Evolutionary conservation across 2,329 filamentous ascomycete genomes (phyloP), one percentile per base, ranked within the genome.

Genomic region (Calycina herbarum): DNA sequence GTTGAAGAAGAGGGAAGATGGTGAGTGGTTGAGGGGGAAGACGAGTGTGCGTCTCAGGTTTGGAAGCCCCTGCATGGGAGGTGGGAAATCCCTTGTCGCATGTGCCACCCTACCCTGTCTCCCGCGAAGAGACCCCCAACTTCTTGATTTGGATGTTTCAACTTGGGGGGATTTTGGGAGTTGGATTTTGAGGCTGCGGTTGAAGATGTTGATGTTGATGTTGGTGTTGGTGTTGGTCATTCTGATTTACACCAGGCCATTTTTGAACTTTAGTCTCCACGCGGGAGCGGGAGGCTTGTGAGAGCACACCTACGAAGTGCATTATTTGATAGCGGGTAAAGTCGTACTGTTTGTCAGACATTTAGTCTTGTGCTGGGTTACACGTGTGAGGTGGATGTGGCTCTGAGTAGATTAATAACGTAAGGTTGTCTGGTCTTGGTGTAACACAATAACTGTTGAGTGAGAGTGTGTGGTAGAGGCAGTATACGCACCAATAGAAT

Each of bases 361-460:
- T 45, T 45, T 20, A 17, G n/a, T 51, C 45, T 24, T 20, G 45
- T 51, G 45, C 20, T 11, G 20, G 8, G 45, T 51, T 51, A 51
- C 45, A 51, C 45, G 45, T 51, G 45, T 51, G 45, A 51, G 45
- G 20, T 51, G 45, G n/a, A 24, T 24, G 45, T 48, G 45, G 20
- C n/a, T 27, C 11, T 51, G 45, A 51, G n/a, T 24, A 51, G 45
- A 51, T 51, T 20, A 5, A 51, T 24, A 10, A 51, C 45, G 45
- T 24, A 20, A 51, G 45, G n/a, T 11, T 24, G 20, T 51, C 20
- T 11, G 8, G 20, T 24, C 7, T 38, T 38, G 35, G 2, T 38
- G 10, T 15, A 15, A 38, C 5, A 42, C 38, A 10, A 5, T 45
- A 45, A 20, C 15, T 45, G 42, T 45, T 45, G 42, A 11, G 42